Conservation (phyloP, 371 early-diverging fungal genomes). For the Entomophthora muscae region DNA sequence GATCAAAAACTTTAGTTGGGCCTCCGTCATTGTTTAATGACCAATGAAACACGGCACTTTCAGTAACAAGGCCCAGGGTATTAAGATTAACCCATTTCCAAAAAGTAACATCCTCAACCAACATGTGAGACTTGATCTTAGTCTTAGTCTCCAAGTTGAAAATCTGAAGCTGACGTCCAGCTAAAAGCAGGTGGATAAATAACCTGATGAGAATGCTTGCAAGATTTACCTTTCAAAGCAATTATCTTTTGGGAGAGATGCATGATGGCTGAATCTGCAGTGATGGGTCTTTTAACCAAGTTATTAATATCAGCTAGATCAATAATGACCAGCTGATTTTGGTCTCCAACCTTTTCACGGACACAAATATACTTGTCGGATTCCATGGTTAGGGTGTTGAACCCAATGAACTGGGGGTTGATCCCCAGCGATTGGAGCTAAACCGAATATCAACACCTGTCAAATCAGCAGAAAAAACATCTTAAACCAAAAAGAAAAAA, state of each 20-base stretch:
- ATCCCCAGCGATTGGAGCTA: constrained; percentile 85
- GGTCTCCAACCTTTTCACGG: constrained; percentile 72
- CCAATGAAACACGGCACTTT: constrained; percentile 86
- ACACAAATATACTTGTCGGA: constrained; percentile 95
- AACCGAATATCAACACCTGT: background rate
- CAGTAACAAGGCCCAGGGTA: constrained; percentile 85
- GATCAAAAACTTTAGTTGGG: constrained; percentile 84
- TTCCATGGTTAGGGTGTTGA: constrained; percentile 93
- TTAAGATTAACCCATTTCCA: constrained; percentile 90
- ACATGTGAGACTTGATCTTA: constrained; percentile 80
- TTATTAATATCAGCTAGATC: constrained; percentile 74
- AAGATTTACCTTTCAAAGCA: constrained; percentile 71
- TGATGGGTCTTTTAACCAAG: constrained; percentile 76
- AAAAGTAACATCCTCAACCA: constrained; percentile 86
- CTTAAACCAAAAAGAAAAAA: background rate
- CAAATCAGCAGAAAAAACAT: background rate
- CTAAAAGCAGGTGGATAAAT: constrained; percentile 20
- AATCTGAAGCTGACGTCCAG: constrained; percentile 81
- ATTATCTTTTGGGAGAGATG: constrained; percentile 82
- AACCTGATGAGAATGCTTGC: background rate
- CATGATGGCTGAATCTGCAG: constrained; percentile 97
- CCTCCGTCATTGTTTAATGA: constrained; percentile 76
- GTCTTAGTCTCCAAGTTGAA: constrained; percentile 89
- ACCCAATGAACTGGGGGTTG: constrained; percentile 80
- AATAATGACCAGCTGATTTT: constrained; percentile 82